Base-by-base conservation (phyloP, 2,329 filamentous ascomycete species). In the Apiospora kogelbergensis region DNA sequence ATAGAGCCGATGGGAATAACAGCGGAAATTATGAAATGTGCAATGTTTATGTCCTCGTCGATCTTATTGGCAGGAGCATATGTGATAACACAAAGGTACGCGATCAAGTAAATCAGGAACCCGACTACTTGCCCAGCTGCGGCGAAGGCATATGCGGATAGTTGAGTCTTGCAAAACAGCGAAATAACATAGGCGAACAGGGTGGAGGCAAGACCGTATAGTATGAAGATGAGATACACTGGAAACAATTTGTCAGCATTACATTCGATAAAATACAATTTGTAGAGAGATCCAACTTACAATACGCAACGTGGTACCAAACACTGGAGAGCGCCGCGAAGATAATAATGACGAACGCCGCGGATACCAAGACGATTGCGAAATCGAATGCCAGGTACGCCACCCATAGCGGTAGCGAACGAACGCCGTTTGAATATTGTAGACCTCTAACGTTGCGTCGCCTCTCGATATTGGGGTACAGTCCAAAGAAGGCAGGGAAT, bases 351-450 rank as follows among this genome's bases (percentile, higher is more conserved):
- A 88, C 85, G 11, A 96, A 75, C 9, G 89, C 89, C 24, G 90
- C 90, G 33, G 90, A 87, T 3, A 88, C 74, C 17, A 97, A 77
- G 0, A 94, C 90, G 68, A 97, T 89, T 57, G 88, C 77, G 72
- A 95, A 94, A 80, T 98, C 95, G 76, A 97, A 97, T 0, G 84
- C 76, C 0, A 92, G 84, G 76, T 98, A 97, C 1, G 95, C 93
- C 6, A 93, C 80, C 95, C 95, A 98, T 1, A 98, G 83, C 0
- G 94, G 93, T 10, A 93, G 83, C 0, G 93, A 91, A 15, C 93
- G 86, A 37, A 97, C 94, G 63, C 95, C 95, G 76, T 97, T 98
- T 67, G 93, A 97, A 80, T 97, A 98, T 79, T 98, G 91, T 40
- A 98, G 83, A 20, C 92, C 92, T 66, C 95, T 89, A 30, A 98